Conservation (phyloP, 2,329 filamentous ascomycete genomes). For the Diaporthe nobilis region DNA sequence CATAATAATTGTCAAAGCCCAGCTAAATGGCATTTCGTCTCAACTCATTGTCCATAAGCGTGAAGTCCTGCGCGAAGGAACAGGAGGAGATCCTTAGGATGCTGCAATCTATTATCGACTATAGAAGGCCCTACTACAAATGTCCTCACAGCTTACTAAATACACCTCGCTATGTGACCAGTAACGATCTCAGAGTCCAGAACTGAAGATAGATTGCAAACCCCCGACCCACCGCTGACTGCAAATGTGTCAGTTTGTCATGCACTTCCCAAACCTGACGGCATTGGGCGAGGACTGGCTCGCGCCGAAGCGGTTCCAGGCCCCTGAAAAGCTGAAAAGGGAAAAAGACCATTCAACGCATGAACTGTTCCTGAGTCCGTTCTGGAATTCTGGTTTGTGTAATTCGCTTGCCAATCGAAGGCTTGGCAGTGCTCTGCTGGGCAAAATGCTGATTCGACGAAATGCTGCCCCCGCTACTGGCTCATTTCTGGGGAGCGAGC, state of each 20-base stretch:
- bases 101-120: too few species aligned
- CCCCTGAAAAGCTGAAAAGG: background rate
- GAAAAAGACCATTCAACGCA: background rate
- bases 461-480: conserved; percentile 9
- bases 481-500: conserved; percentile 25
- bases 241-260: background rate
- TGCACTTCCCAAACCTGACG: too few species aligned
- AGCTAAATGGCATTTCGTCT: too few species aligned
- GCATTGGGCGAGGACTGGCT: background rate
- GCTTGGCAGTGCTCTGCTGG: conserved; percentile 4
- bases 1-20: background rate
- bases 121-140: too few species aligned
- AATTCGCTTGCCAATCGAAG: background rate
- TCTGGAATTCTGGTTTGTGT: background rate
- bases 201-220: background rate
- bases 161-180: too few species aligned
- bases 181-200: background rate
- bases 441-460: conserved; percentile 16
- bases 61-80: too few species aligned
- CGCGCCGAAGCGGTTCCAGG: background rate
- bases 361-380: background rate
- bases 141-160: too few species aligned
- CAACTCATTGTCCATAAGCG: too few species aligned
- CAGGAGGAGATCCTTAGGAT: too few species aligned
- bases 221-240: background rate